phyloP scores from a whole-genome alignment of 768 basidiomycete genomes.

The Leucogyrophana mollusca region DNA sequence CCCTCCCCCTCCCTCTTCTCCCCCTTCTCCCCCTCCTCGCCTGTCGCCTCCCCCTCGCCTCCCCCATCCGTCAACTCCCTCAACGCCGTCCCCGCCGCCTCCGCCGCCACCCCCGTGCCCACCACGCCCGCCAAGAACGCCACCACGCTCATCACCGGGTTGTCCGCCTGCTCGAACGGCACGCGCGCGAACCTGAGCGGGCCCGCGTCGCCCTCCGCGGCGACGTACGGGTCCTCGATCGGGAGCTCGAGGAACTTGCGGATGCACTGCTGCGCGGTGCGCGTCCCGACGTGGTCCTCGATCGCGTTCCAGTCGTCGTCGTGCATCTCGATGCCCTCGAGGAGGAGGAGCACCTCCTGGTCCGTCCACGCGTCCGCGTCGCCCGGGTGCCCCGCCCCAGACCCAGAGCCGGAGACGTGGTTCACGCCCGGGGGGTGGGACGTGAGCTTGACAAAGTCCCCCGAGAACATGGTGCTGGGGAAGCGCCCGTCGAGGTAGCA shows the following conservation, averaged over 20 bases:
- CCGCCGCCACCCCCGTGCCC: conserved; percentile 85
- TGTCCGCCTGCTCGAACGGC: conserved; percentile 94
- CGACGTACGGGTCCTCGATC: conserved; percentile 93
- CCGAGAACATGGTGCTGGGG: conserved; percentile 93
- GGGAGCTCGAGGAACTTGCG: conserved; percentile 93
- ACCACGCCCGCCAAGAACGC: conserved; percentile 95
- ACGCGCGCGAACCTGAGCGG: conserved; percentile 72
- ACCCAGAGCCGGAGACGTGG: conserved; percentile 22
- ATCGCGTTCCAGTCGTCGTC: conserved; percentile 96
- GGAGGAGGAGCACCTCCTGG: conserved; percentile 80
- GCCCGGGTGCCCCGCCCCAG: conserved; percentile 40
- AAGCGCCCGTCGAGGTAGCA: conserved; percentile 98
- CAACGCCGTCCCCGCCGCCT: conserved; percentile 88
- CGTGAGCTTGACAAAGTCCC: conserved; percentile 91
- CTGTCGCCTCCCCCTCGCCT: conserved; percentile 19
- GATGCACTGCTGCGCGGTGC: conserved; percentile 93
- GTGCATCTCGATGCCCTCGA: conserved; percentile 98
- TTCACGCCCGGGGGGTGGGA: conserved; percentile 30
- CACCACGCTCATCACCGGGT: conserved; percentile 98
- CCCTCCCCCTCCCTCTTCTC: conserved; percentile 36
- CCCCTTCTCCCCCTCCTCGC: conserved; percentile 33
- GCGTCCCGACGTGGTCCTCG: conserved; percentile 89
- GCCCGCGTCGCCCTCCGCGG: conserved; percentile 71
- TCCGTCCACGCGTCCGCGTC: conserved; percentile 83
- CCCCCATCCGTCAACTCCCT: conserved; percentile 73